These are phyloP conservation scores for Carpinus fangiana DNA, from an alignment of 306 rosid genomes.

Conservation along the genomic window DNA sequence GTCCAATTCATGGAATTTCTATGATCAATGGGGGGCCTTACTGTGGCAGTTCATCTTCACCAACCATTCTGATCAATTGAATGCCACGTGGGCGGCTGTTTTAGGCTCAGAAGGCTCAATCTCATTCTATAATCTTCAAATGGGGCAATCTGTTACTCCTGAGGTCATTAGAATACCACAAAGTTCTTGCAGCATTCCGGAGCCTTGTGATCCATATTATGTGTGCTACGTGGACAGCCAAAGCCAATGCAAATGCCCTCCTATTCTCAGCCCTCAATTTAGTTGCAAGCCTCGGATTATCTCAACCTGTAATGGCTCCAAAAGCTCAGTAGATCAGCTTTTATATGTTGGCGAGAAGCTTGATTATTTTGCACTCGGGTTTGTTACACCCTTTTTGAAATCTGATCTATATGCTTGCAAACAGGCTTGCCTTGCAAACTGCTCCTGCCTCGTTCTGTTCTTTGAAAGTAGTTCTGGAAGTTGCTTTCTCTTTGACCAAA, in stretches of 20 bases:
- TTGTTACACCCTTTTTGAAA: slow-evolving; percentile 22
- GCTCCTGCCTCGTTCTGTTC: slow-evolving; percentile 41
- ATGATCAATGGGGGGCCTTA: slow-evolving; percentile 22
- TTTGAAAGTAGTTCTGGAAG: slow-evolving; percentile 26
- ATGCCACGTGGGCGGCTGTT: slow-evolving; percentile 37
- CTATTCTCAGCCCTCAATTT: slow-evolving; percentile 18
- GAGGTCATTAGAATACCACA: slow-evolving; percentile 31
- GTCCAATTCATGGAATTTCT: slow-evolving; percentile 37
- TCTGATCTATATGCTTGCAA: slow-evolving; percentile 30
- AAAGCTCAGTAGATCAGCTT: slow-evolving; percentile 23
- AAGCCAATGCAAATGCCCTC: slow-evolving; percentile 35
- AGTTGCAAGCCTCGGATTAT: slow-evolving; percentile 27
- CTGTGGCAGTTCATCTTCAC: slow-evolving; percentile 34
- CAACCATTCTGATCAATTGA: neutral
- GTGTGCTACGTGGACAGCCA: slow-evolving; percentile 24
- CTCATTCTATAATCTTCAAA: slow-evolving; percentile 27
- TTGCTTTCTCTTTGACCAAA: slow-evolving; percentile 37
- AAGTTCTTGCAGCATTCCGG: slow-evolving; percentile 35
- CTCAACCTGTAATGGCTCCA: slow-evolving; percentile 30
- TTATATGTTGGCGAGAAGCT: slow-evolving; percentile 36
- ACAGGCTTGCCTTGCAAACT: slow-evolving; percentile 33
- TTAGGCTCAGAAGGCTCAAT: slow-evolving; percentile 33
- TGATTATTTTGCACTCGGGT: slow-evolving; percentile 37
- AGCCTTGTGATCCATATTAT: slow-evolving; percentile 39
- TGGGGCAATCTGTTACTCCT: slow-evolving; percentile 19